Base-by-base conservation (phyloP, 2,329 filamentous ascomycete genomes). In the Sporothrix pallida region DNA sequence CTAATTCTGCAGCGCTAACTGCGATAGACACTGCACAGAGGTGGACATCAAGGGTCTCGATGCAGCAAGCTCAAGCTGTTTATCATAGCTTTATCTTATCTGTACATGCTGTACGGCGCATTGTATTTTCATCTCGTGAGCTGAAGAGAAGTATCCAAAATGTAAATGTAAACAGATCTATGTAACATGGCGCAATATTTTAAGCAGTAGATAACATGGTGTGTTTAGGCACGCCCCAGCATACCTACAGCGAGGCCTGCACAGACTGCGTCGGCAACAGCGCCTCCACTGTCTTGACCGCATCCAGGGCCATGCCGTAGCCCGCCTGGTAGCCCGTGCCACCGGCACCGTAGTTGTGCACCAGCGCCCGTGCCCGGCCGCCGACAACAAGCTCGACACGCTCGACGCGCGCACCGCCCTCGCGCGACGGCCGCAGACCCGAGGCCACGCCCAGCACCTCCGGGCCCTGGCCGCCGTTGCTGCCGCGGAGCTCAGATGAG, bases 261-360 rank as follows among this genome's bases (percentile, higher is more conserved):
- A 63, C 60, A 0, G 37, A 12, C n/a, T 52, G 50, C 23, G 67
- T 12, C 10, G 72, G 72, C 54, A 82, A 69, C 7, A 81, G 26
- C 60, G 80, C 78, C 6, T 81, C 78, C 0, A 79, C 77, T 13
- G 75, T 74, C n/a, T 71, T 67, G 10, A 82, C 81, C 0, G 82
- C 79, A 50, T 83, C 82, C 23, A 80, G 17, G 0, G 82, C 81
- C 82, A 83, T 83, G 6, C 81, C 82, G 54, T 81, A 83, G 4
- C 82, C 82, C 3, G 84, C 83, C 70, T 85, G 84, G 74, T 83
- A 86, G 0, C 84, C 84, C 1, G 84, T 83, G 10, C 84, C 84
- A 0, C 84, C 83, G 5, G 83, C 84, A 5, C 84, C 84, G 75
- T 86, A 85, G 71, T 84, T 84, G 75, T 84, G 83, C 3, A 84